phyloP scores from a whole-genome alignment of 768 basidiomycete genomes.

The Naganishia vaughanmartiniae region DNA sequence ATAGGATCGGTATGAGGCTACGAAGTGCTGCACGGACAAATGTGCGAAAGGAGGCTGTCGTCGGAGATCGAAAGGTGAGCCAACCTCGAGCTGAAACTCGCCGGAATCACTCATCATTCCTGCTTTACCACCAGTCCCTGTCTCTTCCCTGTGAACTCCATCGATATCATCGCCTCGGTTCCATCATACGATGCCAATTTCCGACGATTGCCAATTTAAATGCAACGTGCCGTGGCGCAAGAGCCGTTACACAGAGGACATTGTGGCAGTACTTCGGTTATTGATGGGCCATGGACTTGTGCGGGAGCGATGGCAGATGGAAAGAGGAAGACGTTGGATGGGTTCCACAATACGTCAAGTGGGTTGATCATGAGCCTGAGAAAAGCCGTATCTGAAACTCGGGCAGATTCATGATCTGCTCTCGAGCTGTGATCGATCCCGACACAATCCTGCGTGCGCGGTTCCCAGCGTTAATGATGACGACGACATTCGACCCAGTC shows the following conservation, averaged over 20 bases:
- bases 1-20: no score
- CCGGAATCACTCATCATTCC: no score
- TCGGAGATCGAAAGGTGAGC: no score
- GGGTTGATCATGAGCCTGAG: background rate
- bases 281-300: background rate
- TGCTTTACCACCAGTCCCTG: no score
- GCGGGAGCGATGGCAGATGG: background rate
- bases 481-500: background rate
- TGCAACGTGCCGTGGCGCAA: background rate
- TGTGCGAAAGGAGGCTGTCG: no score
- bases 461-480: background rate
- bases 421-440: background rate
- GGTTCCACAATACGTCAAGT: slow-evolving; percentile 10
- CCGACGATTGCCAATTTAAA: background rate
- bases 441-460: background rate
- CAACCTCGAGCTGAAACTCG: no score
- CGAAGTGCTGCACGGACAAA: no score
- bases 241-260: background rate
- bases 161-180: background rate
- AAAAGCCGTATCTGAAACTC: background rate
- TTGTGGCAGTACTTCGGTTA: background rate
- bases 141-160: background rate
- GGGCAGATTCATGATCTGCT: background rate
- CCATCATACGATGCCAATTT: background rate
- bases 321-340: background rate